A percentile compares a stretch with the other conserved stretches of the same genome.
phyloP scores from a whole-genome alignment of 73 alveolate species.

The Durusdinium trenchii region DNA sequence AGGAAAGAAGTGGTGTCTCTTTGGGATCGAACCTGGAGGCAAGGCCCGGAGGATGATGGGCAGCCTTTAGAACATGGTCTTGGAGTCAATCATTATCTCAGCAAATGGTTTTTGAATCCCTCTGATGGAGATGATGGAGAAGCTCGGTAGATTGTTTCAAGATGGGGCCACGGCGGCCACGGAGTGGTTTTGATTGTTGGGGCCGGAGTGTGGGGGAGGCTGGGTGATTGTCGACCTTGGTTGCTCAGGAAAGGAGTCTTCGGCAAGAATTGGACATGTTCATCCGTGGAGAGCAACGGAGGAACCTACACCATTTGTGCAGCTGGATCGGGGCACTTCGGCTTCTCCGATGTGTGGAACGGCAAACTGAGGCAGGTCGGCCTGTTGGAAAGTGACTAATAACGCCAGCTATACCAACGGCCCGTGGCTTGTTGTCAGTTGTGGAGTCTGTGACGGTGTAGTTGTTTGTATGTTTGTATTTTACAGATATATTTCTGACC shows the following conservation, averaged over 20 bases:
- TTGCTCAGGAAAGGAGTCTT: background rate
- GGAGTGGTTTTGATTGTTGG: background rate
- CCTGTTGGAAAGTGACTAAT: too few species aligned
- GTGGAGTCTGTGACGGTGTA: too few species aligned
- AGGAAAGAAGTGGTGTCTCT: background rate
- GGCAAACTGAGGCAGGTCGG: background rate
- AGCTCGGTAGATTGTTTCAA: background rate
- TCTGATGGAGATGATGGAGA: background rate
- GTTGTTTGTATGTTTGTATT: background rate
- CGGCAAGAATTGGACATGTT: background rate
- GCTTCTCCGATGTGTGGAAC: slow-evolving; percentile 18
- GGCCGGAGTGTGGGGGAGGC: background rate
- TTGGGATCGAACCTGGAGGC: background rate
- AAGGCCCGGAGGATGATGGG: background rate
- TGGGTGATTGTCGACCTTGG: background rate
- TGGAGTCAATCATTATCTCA: background rate
- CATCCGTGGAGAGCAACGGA: background rate
- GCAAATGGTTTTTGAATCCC: background rate
- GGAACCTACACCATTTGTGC: background rate
- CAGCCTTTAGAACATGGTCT: background rate
- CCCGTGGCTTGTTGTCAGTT: too few species aligned
- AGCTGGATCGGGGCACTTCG: slow-evolving; percentile 7
- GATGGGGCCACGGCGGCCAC: background rate
- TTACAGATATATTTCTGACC: background rate
- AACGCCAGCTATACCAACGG: too few species aligned